Conservation (phyloP, 2,329 filamentous ascomycete species). For the Exophiala calicioides region DNA sequence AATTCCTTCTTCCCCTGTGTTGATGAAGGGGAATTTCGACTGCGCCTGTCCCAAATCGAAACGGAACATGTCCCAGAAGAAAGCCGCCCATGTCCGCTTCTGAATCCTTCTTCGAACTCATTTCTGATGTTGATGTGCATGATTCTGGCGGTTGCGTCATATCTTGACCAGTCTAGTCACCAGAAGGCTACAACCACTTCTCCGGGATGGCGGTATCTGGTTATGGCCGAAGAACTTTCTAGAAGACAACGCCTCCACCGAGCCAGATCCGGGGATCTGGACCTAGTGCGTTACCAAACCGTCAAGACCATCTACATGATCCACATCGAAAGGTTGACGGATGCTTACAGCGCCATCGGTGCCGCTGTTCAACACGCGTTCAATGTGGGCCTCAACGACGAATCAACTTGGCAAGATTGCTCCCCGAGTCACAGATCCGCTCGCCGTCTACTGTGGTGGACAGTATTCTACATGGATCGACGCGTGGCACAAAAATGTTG, state of each 20-base stretch:
- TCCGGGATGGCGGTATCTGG: constrained; percentile 3
- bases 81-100: not conserved
- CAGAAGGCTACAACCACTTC: not conserved
- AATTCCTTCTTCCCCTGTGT: constrained; percentile 4
- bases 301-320: constrained; percentile 6
- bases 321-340: constrained; percentile 3
- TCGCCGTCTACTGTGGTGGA: constrained; percentile 11
- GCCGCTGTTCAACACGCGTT: constrained; percentile 2
- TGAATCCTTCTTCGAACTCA: not conserved
- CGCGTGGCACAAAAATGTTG: constrained; percentile 28
- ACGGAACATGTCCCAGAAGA: not conserved
- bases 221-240: constrained; percentile 6
- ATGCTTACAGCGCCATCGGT: not conserved
- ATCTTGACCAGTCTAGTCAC: constrained; percentile 4
- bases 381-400: not conserved
- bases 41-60: not conserved
- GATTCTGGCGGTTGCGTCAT: constrained; percentile 6
- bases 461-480: constrained; percentile 28
- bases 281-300: constrained; percentile 4
- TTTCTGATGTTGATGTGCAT: constrained; percentile 7
- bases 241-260: not conserved
- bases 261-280: not conserved
- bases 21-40: constrained; percentile 4
- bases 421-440: not conserved
- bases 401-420: constrained; percentile 6